Evolutionary conservation across 2,329 filamentous ascomycete genomes (phyloP).

Genomic region (Nothophoma quercina): DNA sequence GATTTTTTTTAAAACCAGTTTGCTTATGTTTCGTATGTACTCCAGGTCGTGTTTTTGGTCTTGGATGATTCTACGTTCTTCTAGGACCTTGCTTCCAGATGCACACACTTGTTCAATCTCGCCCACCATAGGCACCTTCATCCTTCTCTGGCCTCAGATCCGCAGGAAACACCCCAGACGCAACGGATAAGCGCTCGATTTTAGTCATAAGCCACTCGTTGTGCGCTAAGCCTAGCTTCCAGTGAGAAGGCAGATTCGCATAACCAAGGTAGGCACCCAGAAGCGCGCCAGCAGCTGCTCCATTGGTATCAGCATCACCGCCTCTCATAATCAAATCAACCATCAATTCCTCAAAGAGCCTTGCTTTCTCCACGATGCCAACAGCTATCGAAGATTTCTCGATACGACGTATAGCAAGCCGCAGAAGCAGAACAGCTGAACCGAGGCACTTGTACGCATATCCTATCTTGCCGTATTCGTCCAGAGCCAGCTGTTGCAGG

Average conservation of each 20-base stretch:
- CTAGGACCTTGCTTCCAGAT: too few species aligned
- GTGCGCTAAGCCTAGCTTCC: slow-evolving; percentile 58
- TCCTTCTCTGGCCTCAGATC: slow-evolving; percentile 42
- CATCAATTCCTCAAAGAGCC: slow-evolving; percentile 57
- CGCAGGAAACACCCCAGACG: slow-evolving; percentile 49
- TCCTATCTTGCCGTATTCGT: slow-evolving; percentile 57
- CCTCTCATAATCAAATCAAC: slow-evolving; percentile 60
- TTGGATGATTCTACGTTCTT: too few species aligned
- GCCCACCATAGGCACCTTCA: slow-evolving; percentile 56
- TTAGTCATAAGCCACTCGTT: slow-evolving; percentile 58
- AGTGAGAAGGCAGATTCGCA: slow-evolving; percentile 56
- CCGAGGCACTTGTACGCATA: slow-evolving; percentile 65
- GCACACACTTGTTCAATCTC: too few species aligned
- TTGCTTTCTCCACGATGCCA: slow-evolving; percentile 1
- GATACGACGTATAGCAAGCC: slow-evolving; percentile 52
- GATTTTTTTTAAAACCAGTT: too few species aligned
- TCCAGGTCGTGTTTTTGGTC: too few species aligned
- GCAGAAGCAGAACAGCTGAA: slow-evolving; percentile 55
- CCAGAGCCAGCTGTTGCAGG: slow-evolving; percentile 54
- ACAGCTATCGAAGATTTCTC: background rate
- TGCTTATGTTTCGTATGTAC: too few species aligned
- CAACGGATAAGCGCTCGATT: slow-evolving; percentile 51
- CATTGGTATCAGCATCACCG: slow-evolving; percentile 64
- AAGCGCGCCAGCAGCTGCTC: slow-evolving; percentile 60
- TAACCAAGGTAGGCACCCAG: slow-evolving; percentile 60